Evolutionary conservation across 257 asterid genomes (phyloP).

Genomic region (Knoxia roxburghii): DNA sequence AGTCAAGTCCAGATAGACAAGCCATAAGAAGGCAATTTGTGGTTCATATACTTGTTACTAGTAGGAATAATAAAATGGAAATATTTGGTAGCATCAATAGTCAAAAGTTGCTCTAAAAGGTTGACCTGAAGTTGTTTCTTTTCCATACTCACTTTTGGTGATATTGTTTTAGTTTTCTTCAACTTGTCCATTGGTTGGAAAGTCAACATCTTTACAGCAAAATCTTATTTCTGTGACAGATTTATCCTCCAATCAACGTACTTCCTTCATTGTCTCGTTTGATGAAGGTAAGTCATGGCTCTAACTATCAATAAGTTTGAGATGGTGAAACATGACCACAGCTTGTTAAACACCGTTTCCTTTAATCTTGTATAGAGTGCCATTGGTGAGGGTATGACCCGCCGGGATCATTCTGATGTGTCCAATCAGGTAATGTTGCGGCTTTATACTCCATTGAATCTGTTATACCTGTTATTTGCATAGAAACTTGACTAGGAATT

Average conservation of each 20-base stretch:
- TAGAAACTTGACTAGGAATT: not conserved
- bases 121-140: not conserved
- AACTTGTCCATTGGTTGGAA: not conserved
- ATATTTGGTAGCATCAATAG: not conserved
- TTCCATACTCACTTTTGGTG: not conserved
- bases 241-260: conserved; percentile 94
- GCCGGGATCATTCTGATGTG: conserved; percentile 93
- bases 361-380: conserved; percentile 68
- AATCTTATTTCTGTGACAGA: conserved; percentile 38
- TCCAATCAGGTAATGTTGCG: conserved; percentile 70
- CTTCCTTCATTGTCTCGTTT: conserved; percentile 96
- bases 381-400: conserved; percentile 99
- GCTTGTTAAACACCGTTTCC: conserved; percentile 10
- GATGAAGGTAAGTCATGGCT: conserved; percentile 65
- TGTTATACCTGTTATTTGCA: conserved; percentile 2
- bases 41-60: no score
- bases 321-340: not conserved
- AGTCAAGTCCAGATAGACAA: no score
- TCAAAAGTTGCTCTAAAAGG: not conserved
- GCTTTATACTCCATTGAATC: not conserved
- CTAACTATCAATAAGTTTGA: not conserved
- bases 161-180: not conserved
- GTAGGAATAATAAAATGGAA: no score
- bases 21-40: no score
- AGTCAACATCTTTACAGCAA: not conserved